Base-by-base conservation (phyloP, 179 eudicot species). In the Nepenthes alata region DNA sequence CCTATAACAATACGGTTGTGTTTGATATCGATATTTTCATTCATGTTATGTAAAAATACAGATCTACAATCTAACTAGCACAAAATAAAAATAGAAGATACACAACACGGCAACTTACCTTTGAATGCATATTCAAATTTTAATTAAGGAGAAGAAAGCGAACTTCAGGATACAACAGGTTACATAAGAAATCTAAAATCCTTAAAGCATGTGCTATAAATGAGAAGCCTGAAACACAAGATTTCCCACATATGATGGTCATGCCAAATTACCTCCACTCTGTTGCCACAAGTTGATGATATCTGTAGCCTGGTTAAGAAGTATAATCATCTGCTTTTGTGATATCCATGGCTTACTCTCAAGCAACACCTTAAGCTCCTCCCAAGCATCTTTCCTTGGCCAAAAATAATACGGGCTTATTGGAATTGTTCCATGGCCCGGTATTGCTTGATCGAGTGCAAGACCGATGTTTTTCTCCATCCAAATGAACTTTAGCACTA, bases 361-460 rank as follows among this genome's bases (percentile, higher is more conserved):
- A 3, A 89, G 83, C 60, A 86, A 70, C n/a, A 81, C 64, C 69
- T 89, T 89, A 47, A 89, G 89, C 75, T 89, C 97, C 69, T 89
- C 97, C 97, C 97, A 89, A 47, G 97, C 97, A 79, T 89, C 97
- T 72, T 89, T 89, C 62, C 97, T 78, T 0, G 95, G 97, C 97
- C 97, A 89, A 64, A 89, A 89, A 72, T 69, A 85, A 78, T 89
- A 89, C 3, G 95, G 89, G 66, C 97, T 87, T 55, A 89, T 60
- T 10, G 97, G 97, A 55, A 83, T 81, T 35, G 89, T 76, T 34
- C 97, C 97, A 50, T 89, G 81, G 15, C 91, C 97, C 0, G 86
- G 89, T 67, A 89, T 72, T 2, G 67, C 61, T 64, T 87, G 95
- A 62, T 89, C 80, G 5, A 89, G 86, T 5, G 69, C 95, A 7